These are phyloP conservation scores for Suillus fuscotomentosus DNA, from an alignment of 768 basidiomycete genomes.

Conservation along the genomic window DNA sequence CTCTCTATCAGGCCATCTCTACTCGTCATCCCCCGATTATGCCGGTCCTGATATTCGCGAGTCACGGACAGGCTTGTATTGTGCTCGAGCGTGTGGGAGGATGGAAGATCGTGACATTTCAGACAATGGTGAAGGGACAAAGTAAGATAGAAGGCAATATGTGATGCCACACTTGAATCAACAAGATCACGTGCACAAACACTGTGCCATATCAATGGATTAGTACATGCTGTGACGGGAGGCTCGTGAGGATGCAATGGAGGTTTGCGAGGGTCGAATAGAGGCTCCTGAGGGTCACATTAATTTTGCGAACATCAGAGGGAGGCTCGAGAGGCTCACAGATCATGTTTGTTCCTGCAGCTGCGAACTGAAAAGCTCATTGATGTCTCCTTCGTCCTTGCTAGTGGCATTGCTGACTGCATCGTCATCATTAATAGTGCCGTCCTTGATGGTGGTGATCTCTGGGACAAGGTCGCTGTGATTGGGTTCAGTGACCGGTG, in stretches of 20 bases:
- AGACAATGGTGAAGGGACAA: not conserved
- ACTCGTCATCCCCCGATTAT: not conserved
- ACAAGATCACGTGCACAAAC: not conserved
- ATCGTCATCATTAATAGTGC: not conserved
- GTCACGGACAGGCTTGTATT: not conserved
- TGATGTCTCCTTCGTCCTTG: not conserved
- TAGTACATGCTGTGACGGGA: too few species aligned
- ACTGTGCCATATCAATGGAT: too few species aligned
- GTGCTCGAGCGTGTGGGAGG: not conserved
- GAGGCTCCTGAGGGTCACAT: not conserved
- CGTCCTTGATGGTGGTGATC: too few species aligned
- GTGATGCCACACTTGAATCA: not conserved
- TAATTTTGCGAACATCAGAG: not conserved
- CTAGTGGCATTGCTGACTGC: not conserved
- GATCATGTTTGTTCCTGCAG: not conserved
- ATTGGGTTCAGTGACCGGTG: not conserved
- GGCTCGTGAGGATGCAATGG: too few species aligned
- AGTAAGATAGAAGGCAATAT: not conserved
- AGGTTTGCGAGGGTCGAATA: too few species aligned
- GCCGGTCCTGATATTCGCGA: not conserved
- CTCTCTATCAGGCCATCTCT: not conserved
- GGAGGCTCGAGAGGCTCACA: not conserved
- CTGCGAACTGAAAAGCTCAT: not conserved
- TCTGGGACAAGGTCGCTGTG: not conserved
- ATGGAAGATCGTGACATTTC: not conserved